These are phyloP conservation scores for Cyberlindnera sargentensis DNA, from an alignment of 805 yeast genomes.

Conservation along the genomic window DNA sequence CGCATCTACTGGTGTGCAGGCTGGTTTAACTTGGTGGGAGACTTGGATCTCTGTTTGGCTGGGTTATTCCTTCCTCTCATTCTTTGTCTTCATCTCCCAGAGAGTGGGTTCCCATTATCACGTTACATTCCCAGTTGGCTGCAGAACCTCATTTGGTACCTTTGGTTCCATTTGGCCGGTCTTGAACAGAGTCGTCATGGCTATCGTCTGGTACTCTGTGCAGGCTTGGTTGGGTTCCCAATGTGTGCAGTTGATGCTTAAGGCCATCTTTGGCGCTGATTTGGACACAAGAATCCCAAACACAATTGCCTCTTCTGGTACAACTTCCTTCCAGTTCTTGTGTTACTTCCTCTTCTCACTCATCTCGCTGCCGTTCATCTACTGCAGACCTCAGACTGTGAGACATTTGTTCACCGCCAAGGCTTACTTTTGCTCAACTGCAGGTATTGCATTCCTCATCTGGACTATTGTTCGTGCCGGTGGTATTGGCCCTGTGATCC, in stretches of 20 bases:
- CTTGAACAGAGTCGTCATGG: slow-evolving; percentile 81
- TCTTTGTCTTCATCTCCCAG: slow-evolving; percentile 64
- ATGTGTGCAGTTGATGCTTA: slow-evolving; percentile 71
- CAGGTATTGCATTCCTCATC: slow-evolving; percentile 73
- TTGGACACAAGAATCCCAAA: slow-evolving; percentile 57
- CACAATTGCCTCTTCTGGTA: slow-evolving; percentile 48
- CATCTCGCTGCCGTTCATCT: slow-evolving; percentile 69
- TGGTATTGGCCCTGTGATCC: slow-evolving; percentile 71
- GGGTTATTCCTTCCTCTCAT: slow-evolving; percentile 66
- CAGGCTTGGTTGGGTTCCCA: slow-evolving; percentile 83
- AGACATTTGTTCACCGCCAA: slow-evolving; percentile 81
- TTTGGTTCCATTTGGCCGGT: slow-evolving; percentile 88
- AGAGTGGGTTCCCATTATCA: slow-evolving; percentile 79
- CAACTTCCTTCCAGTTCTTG: slow-evolving; percentile 67
- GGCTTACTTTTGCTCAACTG: slow-evolving; percentile 71
- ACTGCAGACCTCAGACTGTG: slow-evolving; percentile 75
- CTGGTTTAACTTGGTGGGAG: slow-evolving; percentile 86
- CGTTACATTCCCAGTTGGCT: slow-evolving; percentile 76
- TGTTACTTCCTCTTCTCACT: slow-evolving; percentile 80
- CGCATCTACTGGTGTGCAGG: slow-evolving; percentile 75
- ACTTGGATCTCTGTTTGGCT: slow-evolving; percentile 86
- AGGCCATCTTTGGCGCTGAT: slow-evolving; percentile 66
- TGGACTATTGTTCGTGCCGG: slow-evolving; percentile 81
- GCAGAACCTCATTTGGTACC: slow-evolving; percentile 79
- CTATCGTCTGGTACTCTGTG: slow-evolving; percentile 82